Evolutionary conservation across 495 filamentous ascomycete genomes (phyloP).

Genomic region (Tuber magnatum): DNA sequence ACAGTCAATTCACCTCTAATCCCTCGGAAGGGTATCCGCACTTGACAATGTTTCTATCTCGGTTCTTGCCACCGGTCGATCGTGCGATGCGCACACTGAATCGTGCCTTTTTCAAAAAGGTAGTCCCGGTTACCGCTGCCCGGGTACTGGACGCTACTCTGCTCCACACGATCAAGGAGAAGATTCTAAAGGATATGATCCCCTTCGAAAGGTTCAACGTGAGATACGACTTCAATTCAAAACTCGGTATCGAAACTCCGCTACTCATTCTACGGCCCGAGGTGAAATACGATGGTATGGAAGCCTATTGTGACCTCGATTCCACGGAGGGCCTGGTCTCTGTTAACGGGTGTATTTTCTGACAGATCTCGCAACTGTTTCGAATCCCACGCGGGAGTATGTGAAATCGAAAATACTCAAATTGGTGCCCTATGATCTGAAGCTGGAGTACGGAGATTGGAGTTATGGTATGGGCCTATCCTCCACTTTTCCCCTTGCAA

Average conservation of each 20-base stretch:
- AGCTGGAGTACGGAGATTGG: conserved; percentile 78
- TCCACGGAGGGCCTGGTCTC: background rate
- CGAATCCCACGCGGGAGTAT: conserved; percentile 56
- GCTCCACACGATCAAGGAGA: conserved; percentile 41
- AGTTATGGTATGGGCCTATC: conserved; percentile 57
- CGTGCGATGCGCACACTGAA: conserved; percentile 72
- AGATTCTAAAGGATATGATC: conserved; percentile 51
- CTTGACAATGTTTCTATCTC: background rate
- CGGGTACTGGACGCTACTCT: conserved; percentile 63
- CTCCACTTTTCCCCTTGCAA: background rate
- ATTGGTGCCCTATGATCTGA: conserved; percentile 63
- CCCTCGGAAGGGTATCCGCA: background rate
- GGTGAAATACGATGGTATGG: conserved; percentile 60
- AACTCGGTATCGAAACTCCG: conserved; percentile 6
- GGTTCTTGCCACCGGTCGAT: conserved; percentile 71
- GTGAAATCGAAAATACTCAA: conserved; percentile 57
- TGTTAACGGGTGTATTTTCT: background rate
- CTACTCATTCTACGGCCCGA: conserved; percentile 66
- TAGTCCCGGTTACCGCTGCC: conserved; percentile 65
- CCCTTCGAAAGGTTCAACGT: conserved; percentile 9
- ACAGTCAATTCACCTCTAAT: background rate
- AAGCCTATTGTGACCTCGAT: background rate
- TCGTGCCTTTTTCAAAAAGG: conserved; percentile 70
- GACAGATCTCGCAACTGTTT: conserved; percentile 67
- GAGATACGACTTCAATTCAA: conserved; percentile 45